phyloP scores from a whole-genome alignment of 257 asterid species.

The Penstemon eatonii region DNA sequence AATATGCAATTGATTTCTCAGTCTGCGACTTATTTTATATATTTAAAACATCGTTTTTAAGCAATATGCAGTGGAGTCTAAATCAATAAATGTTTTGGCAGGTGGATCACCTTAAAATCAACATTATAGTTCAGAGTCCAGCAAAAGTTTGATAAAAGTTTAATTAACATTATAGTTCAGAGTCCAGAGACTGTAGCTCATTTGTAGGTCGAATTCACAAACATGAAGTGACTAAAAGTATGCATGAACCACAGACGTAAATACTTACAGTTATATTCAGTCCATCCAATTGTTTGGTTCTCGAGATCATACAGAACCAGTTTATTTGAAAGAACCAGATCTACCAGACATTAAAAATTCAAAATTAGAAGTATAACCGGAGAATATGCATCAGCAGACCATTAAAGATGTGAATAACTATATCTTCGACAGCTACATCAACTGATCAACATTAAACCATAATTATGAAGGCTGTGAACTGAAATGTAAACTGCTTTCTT shows the following conservation, averaged over 20 bases:
- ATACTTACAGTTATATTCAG: slow-evolving; percentile 93
- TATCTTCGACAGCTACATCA: slow-evolving; percentile 15
- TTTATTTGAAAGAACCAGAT: slow-evolving; percentile 91
- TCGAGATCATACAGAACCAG: slow-evolving; percentile 91
- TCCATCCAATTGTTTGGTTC: slow-evolving; percentile 96
- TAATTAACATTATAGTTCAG: slow-evolving; percentile 7
- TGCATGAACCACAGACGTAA: slow-evolving; percentile 4
- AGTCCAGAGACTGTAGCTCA: not conserved
- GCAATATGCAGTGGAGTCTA: not conserved
- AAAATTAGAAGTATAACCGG: slow-evolving; percentile 1
- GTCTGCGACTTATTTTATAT: slow-evolving; percentile 1
- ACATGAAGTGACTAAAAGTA: not conserved
- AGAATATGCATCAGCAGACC: slow-evolving; percentile 8
- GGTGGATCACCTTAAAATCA: slow-evolving; percentile 1
- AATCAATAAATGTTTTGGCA: not conserved
- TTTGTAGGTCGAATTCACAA: slow-evolving; percentile 13
- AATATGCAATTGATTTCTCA: not conserved
- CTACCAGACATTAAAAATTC: slow-evolving; percentile 51
- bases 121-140: slow-evolving; percentile 20
- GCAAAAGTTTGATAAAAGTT: slow-evolving; percentile 6
- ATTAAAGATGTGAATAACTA: slow-evolving; percentile 12
- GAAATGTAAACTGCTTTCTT: slow-evolving; percentile 1
- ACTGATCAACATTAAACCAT: slow-evolving; percentile 6
- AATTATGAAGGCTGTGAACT: slow-evolving; percentile 5
- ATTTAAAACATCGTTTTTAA: slow-evolving; percentile 6